These are phyloP conservation scores for Pythium monospermum DNA, from an alignment of 352 stramenopile species.

Conservation along the genomic window DNA sequence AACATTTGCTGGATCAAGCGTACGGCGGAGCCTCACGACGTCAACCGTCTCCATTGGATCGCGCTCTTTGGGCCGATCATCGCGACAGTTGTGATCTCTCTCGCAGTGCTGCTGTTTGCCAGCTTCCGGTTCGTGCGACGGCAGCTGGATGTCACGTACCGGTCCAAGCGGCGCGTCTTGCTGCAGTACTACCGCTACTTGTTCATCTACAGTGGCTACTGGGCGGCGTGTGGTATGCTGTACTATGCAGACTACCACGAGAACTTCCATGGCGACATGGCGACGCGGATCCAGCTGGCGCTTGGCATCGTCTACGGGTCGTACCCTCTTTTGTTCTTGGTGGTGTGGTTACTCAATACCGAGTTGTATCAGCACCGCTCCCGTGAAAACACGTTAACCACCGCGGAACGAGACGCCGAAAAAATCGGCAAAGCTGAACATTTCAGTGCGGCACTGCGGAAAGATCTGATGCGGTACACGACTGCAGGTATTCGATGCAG, in stretches of 20 bases:
- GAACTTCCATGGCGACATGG: slow-evolving; percentile 51
- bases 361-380: slow-evolving; percentile 78
- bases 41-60: slow-evolving; percentile 67
- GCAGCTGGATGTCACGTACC: slow-evolving; percentile 81
- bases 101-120: slow-evolving; percentile 72
- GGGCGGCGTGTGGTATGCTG: slow-evolving; percentile 52
- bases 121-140: slow-evolving; percentile 82
- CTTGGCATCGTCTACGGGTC: slow-evolving; percentile 64
- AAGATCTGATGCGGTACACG: slow-evolving; percentile 85
- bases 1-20: slow-evolving; percentile 78
- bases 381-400: slow-evolving; percentile 62
- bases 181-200: slow-evolving; percentile 86
- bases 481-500: slow-evolving; percentile 79
- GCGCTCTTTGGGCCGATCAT: slow-evolving; percentile 55
- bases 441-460: slow-evolving; percentile 70
- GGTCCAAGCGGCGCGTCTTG: slow-evolving; percentile 72
- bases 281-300: slow-evolving; percentile 50
- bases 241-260: slow-evolving; percentile 76
- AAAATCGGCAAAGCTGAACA: slow-evolving; percentile 55
- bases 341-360: slow-evolving; percentile 82
- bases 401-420: slow-evolving; percentile 37
- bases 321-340: slow-evolving; percentile 64
- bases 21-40: slow-evolving; percentile 28
- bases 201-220: slow-evolving; percentile 69
- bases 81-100: slow-evolving; percentile 48